Base-by-base conservation (phyloP, 78 protist species). In the Dictyostelium brefeldianum region DNA sequence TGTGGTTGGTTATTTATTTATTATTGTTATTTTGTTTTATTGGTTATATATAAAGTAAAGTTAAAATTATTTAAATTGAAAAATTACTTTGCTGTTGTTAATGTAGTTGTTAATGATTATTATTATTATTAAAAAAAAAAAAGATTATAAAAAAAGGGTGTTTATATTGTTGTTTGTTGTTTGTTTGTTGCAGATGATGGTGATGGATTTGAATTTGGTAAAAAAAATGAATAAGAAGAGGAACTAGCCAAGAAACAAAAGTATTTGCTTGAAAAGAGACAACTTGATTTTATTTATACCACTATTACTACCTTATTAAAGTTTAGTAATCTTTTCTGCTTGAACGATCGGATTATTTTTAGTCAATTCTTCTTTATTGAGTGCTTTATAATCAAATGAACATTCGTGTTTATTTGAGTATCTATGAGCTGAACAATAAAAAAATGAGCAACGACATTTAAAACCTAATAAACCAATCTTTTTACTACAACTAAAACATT, bases 391-490 rank as follows among this genome's bases (percentile, higher is more conserved):
- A 54, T 96, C 98, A 50, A 92, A 96, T 9, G 81, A 7, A 46
- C 98, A 96, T 18, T 83, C 93, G 96, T 96, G 98, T 22, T 87
- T 81, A 65, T 96, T 96, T 0, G 97, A 64, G 43, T 94, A 90
- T 70, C 98, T 87, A 43, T 96, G 98, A 65, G 59, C 29, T 4
- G 96, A 80, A 79, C 98, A 96, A 80, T 51, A 96, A 57, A 79
- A 80, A 79, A 79, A 90, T 0, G 80, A 91, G 79, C 98, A 96
- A 29, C 96, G 91, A 91, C 98, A 96, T 46, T 91, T 69, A 36
- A 96, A 94, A 62, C 97, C 98, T 41, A 92, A 77, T 11, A 96
- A 71, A 27, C 98, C 98, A 74, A 96, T 92, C 46, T 89, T 84
- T 94, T 94, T 94, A 82, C 57, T 57, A 81, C 98, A 96, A 36